Conservation (phyloP, 1,284 basidiomycete species). For the Crepidotus sp. region DNA sequence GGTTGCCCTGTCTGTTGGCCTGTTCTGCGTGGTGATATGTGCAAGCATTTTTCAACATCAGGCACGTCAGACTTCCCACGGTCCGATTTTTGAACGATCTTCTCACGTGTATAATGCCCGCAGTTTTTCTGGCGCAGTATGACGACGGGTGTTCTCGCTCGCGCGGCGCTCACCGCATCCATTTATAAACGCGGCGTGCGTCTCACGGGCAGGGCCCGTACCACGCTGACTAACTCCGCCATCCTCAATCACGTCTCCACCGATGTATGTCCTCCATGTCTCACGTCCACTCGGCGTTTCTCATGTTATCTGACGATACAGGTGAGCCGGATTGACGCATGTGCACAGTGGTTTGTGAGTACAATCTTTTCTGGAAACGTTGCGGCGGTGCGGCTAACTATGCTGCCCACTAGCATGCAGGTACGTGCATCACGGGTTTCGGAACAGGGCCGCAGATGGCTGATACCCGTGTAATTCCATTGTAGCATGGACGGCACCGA, state of each 20-base stretch:
- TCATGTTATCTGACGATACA: conserved; percentile 19
- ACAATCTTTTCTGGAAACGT: conserved; percentile 6
- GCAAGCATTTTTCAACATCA: conserved; percentile 57
- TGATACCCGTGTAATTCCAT: conserved; percentile 3
- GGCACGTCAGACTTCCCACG: conserved; percentile 24
- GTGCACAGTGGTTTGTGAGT: conserved; percentile 64
- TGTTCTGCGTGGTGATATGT: conserved; percentile 57
- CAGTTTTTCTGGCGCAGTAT: conserved; percentile 76
- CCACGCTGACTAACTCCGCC: conserved; percentile 54
- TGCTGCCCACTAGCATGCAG: conserved; percentile 31
- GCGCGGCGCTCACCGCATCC: conserved; percentile 66
- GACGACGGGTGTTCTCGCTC: conserved; percentile 59
- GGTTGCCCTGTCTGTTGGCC: conserved; percentile 62
- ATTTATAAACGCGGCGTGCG: conserved; percentile 67
- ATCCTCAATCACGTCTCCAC: conserved; percentile 71
- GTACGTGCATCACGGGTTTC: conserved; percentile 22
- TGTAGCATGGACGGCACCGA: conserved; percentile 60
- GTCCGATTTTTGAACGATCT: neutral
- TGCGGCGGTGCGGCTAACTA: conserved; percentile 5
- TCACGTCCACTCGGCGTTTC: conserved; percentile 5
- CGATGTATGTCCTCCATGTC: conserved; percentile 38
- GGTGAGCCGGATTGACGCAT: conserved; percentile 49
- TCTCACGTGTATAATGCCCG: conserved; percentile 9
- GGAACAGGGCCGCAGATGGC: neutral
- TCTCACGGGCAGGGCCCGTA: conserved; percentile 60